Conservation (phyloP, 1,284 basidiomycete species). For the Malassezia sp. region DNA sequence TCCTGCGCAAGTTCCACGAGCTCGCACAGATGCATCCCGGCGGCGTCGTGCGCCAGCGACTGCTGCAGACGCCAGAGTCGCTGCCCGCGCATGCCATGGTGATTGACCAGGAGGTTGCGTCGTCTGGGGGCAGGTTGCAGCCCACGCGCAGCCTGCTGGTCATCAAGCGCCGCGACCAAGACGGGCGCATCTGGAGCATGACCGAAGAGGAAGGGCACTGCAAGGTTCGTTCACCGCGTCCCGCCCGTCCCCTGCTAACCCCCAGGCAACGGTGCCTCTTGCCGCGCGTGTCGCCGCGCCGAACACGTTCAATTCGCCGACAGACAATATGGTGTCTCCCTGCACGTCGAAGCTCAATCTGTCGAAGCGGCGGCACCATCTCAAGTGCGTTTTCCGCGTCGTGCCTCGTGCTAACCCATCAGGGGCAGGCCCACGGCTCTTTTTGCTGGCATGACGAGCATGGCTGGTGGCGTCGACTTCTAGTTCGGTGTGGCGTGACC, state of each 20-base stretch:
- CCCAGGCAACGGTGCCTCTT: conserved; percentile 19
- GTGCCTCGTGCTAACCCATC: too few species aligned
- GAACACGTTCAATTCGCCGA: conserved; percentile 40
- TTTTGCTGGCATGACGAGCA: conserved; percentile 23
- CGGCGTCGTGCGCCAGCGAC: conserved; percentile 25
- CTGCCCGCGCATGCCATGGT: conserved; percentile 36
- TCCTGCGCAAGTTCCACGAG: conserved; percentile 9
- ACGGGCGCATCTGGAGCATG: conserved; percentile 34
- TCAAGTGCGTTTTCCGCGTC: too few species aligned
- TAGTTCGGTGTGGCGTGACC: too few species aligned
- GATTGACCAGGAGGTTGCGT: conserved; percentile 31
- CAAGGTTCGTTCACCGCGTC: conserved; percentile 17
- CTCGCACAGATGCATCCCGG: conserved; percentile 1
- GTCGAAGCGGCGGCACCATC: conserved; percentile 40
- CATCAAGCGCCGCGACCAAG: conserved; percentile 33
- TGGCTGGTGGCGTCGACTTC: too few species aligned
- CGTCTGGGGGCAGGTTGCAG: not conserved
- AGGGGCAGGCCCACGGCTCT: conserved; percentile 41
- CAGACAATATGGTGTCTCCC: conserved; percentile 42
- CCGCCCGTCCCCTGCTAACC: not conserved
- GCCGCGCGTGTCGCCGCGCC: conserved; percentile 37
- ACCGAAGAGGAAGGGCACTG: conserved; percentile 43
- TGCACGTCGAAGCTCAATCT: conserved; percentile 45
- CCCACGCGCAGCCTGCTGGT: conserved; percentile 29
- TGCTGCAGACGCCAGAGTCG: conserved; percentile 37